Percentiles rank a stretch among this genome's conserved stretches.
These are phyloP conservation scores for Pleurotus salmoneostramineus DNA, from an alignment of 768 basidiomycete genomes.

Conservation along the genomic window DNA sequence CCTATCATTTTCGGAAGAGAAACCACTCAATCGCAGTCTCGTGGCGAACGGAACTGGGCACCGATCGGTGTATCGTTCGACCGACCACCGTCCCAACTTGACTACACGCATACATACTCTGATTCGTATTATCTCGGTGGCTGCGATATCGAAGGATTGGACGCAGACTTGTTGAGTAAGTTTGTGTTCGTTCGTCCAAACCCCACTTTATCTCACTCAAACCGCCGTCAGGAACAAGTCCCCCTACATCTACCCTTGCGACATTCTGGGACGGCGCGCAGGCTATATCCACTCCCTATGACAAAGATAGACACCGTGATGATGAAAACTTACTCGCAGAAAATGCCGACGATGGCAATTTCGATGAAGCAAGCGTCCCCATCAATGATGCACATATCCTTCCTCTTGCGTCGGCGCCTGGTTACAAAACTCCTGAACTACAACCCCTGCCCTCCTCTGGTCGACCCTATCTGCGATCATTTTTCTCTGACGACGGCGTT, in stretches of 20 bases:
- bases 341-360: not conserved
- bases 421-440: conserved; percentile 3
- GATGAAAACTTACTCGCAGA: not conserved
- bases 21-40: no score
- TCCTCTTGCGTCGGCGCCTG: not conserved
- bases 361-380: not conserved
- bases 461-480: not conserved
- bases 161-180: not conserved
- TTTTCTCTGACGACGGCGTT: not conserved
- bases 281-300: not conserved
- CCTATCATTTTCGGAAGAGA: not conserved
- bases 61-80: not conserved
- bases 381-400: not conserved
- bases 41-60: no score
- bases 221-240: not conserved
- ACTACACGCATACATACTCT: conserved; percentile 1
- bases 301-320: not conserved
- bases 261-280: not conserved
- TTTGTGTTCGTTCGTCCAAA: not conserved
- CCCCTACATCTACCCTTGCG: not conserved
- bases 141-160: not conserved
- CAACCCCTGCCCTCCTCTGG: not conserved
- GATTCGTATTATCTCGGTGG: not conserved
- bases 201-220: not conserved
- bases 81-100: conserved; percentile 3